phyloP scores from a whole-genome alignment of 1,284 basidiomycete genomes.

The Apiotrichum sp. region DNA sequence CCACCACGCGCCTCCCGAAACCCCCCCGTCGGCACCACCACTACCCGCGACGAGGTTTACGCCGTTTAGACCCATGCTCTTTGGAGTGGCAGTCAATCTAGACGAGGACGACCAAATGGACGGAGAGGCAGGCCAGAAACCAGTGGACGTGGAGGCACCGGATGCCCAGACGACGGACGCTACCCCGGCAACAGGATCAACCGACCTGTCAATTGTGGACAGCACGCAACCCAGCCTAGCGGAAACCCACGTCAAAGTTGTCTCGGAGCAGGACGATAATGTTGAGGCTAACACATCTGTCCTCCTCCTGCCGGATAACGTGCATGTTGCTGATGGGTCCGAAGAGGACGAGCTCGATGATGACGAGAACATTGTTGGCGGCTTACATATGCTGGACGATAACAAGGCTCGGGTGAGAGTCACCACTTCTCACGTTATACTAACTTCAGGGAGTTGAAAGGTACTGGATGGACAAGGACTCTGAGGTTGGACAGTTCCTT shows the following conservation, averaged over 20 bases:
- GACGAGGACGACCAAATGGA: not conserved
- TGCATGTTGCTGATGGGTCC: not conserved
- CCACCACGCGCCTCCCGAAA: too few species aligned
- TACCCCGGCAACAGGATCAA: too few species aligned
- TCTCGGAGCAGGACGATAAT: not conserved
- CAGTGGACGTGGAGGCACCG: too few species aligned
- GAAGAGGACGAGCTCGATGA: conserved; percentile 5
- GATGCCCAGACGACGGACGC: too few species aligned
- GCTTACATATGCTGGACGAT: conserved; percentile 35
- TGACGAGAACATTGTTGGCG: conserved; percentile 18
- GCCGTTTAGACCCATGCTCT: conserved; percentile 5
- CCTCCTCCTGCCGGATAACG: conserved; percentile 26
- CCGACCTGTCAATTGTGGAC: too few species aligned
- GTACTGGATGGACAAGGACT: conserved; percentile 31
- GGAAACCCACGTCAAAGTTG: too few species aligned
- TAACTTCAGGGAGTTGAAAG: conserved; percentile 26
- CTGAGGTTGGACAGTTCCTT: conserved; percentile 34
- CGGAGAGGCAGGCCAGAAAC: too few species aligned
- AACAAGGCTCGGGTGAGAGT: conserved; percentile 27
- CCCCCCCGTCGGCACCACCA: not conserved
- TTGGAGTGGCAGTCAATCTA: not conserved
- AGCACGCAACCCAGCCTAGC: too few species aligned
- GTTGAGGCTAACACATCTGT: not conserved
- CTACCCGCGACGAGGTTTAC: not conserved
- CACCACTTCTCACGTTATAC: not conserved